phyloP scores from a whole-genome alignment of 2,329 filamentous ascomycete species.

The Didymella glomerata region DNA sequence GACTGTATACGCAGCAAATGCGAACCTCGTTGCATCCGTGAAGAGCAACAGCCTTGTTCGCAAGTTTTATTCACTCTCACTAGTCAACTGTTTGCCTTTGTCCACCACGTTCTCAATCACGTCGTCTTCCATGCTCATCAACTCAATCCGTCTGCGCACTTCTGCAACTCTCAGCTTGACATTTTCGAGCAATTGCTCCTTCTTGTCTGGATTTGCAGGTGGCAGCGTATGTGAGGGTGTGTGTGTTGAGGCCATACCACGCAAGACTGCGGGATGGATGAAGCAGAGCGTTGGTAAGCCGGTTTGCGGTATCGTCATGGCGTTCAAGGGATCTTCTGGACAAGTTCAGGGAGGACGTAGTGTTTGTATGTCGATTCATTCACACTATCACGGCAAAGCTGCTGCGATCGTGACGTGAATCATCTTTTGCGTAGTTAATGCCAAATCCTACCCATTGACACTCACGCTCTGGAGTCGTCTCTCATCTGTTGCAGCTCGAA shows the following conservation, averaged over 20 bases:
- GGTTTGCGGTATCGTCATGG: slow-evolving; percentile 3
- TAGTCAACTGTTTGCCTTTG: not conserved
- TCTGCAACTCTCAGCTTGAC: slow-evolving; percentile 2
- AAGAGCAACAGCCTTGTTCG: not conserved
- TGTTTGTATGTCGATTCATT: not conserved
- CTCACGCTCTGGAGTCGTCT: slow-evolving; percentile 40
- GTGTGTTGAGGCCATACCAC: slow-evolving; percentile 3
- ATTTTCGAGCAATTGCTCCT: not conserved
- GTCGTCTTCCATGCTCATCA: slow-evolving; percentile 2
- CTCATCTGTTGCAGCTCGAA: slow-evolving; percentile 52
- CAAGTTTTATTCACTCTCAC: not conserved
- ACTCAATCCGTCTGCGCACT: not conserved
- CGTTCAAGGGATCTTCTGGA: too few relatives aligned
- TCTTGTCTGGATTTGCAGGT: not conserved
- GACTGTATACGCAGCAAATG: not conserved
- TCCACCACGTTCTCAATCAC: slow-evolving; percentile 2
- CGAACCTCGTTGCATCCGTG: not conserved
- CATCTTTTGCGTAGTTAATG: not conserved
- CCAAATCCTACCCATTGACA: not conserved
- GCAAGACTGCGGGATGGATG: not conserved
- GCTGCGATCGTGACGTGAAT: too few relatives aligned
- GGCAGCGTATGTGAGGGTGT: not conserved
- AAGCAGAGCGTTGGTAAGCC: slow-evolving; percentile 3
- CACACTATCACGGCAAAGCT: too few relatives aligned
- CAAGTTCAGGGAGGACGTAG: not conserved